Conservation (phyloP, 176 grass and related monocot species). For the Oryza glaberrima region DNA sequence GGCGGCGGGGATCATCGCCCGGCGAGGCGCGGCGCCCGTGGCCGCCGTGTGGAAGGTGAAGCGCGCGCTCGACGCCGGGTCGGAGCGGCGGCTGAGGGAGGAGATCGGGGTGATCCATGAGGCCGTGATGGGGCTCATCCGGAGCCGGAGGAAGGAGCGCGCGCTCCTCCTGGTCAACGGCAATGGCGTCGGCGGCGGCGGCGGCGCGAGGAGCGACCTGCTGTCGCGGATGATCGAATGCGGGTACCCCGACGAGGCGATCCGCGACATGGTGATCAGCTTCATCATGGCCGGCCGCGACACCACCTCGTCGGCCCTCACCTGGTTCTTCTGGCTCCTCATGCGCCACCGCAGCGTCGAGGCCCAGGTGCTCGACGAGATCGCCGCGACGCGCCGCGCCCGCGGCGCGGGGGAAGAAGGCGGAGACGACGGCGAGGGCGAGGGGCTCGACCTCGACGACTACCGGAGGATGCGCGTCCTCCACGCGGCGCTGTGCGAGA, state of each 20-base stretch:
- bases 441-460: slow-evolving; percentile 42
- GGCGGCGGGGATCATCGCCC: slow-evolving; percentile 69
- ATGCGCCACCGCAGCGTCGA: slow-evolving; percentile 67
- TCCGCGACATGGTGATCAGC: slow-evolving; percentile 95
- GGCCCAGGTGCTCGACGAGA: slow-evolving; percentile 46
- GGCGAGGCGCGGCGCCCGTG: slow-evolving; percentile 69
- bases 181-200: neutral
- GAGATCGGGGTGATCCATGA: slow-evolving; percentile 65
- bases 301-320: slow-evolving; percentile 86
- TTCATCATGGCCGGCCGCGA: slow-evolving; percentile 90
- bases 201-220: slow-evolving; percentile 48
- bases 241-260: slow-evolving; percentile 69
- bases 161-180: slow-evolving; percentile 24
- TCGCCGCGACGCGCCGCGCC: neutral
- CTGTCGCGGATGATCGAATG: slow-evolving; percentile 78
- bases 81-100: slow-evolving; percentile 59
- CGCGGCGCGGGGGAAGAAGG: neutral
- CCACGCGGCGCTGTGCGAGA: slow-evolving; percentile 87
- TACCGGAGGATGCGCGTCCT: slow-evolving; percentile 64
- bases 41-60: slow-evolving; percentile 83
- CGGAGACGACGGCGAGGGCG: neutral
- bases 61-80: slow-evolving; percentile 63
- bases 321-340: slow-evolving; percentile 94
- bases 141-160: slow-evolving; percentile 51
- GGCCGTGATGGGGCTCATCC: slow-evolving; percentile 63